Evolutionary conservation across 768 basidiomycete species (phyloP).

Genomic region (Fomitopsis pulvina): DNA sequence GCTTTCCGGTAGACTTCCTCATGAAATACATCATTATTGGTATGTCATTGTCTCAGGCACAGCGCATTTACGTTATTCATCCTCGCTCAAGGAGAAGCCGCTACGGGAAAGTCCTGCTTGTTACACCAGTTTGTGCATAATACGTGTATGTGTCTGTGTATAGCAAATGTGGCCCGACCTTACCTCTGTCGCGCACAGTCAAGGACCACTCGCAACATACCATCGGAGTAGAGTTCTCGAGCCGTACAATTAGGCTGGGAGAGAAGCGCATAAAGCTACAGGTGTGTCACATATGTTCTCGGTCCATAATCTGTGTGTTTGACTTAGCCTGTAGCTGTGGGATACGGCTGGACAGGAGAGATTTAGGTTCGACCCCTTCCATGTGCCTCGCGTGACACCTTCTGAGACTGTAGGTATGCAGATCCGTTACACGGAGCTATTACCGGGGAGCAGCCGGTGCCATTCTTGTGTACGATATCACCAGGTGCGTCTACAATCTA

Average conservation of each 20-base stretch:
- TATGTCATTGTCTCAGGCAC: conserved; percentile 25
- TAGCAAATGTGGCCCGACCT: background rate
- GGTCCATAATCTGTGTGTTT: conserved; percentile 2
- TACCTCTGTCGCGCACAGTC: conserved; percentile 44
- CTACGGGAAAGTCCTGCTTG: conserved; percentile 95
- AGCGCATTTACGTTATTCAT: background rate
- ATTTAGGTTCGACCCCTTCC: conserved; percentile 53
- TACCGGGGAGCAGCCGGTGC: conserved; percentile 93
- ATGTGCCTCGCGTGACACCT: conserved; percentile 13
- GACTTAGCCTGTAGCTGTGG: conserved; percentile 62
- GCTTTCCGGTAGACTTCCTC: conserved; percentile 64
- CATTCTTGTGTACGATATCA: conserved; percentile 91
- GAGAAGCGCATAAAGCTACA: conserved; percentile 95
- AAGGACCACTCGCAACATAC: conserved; percentile 97
- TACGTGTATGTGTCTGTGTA: conserved; percentile 60
- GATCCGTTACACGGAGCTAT: conserved; percentile 91
- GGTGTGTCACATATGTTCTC: conserved; percentile 34
- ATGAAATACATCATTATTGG: conserved; percentile 99
- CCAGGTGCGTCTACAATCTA: conserved; percentile 47
- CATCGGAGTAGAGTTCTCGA: conserved; percentile 97
- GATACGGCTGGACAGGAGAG: conserved; percentile 97
- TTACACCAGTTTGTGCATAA: conserved; percentile 96
- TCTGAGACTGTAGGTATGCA: conserved; percentile 21
- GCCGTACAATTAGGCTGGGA: conserved; percentile 85
- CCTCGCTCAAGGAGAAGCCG: conserved; percentile 72